phyloP scores from a whole-genome alignment of 768 basidiomycete species.

The Royoungia palumana region DNA sequence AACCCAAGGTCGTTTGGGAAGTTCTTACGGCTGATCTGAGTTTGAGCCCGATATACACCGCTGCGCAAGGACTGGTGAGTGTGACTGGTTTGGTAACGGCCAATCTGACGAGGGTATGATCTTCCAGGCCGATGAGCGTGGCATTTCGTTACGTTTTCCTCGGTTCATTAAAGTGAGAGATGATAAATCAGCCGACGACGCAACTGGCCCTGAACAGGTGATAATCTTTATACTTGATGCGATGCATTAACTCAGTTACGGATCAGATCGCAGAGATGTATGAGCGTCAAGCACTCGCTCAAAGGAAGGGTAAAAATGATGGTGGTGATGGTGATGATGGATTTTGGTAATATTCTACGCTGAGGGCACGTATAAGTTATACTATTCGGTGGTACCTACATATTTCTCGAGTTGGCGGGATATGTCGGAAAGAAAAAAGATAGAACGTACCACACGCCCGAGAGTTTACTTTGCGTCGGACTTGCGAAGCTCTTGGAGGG shows the following conservation, averaged over 20 bases:
- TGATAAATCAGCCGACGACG: constrained; percentile 90
- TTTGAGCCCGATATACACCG: constrained; percentile 94
- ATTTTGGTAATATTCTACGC: constrained; percentile 59
- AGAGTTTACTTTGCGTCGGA: constrained; percentile 23
- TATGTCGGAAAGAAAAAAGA: not conserved
- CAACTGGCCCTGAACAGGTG: constrained; percentile 91
- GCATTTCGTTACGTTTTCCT: constrained; percentile 95
- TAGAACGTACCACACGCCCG: constrained; percentile 1
- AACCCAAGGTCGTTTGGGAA: constrained; percentile 97
- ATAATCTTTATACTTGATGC: constrained; percentile 15
- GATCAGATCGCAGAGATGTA: constrained; percentile 91
- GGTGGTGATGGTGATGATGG: constrained; percentile 66
- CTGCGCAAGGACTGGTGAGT: constrained; percentile 84
- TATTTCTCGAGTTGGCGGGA: constrained; percentile 1
- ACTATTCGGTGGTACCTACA: constrained; percentile 15
- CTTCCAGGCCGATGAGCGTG: constrained; percentile 74
- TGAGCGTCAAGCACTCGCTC: constrained; percentile 79
- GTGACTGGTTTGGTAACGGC: not conserved
- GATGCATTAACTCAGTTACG: constrained; percentile 1
- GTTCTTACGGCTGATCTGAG: constrained; percentile 96
- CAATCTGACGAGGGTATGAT: constrained; percentile 1
- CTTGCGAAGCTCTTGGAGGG: constrained; percentile 41
- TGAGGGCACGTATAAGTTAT: constrained; percentile 6
- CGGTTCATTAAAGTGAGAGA: constrained; percentile 90
- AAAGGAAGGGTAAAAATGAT: constrained; percentile 64